phyloP scores from a whole-genome alignment of 2,329 filamentous ascomycete species.

The Kalmusia sp. region DNA sequence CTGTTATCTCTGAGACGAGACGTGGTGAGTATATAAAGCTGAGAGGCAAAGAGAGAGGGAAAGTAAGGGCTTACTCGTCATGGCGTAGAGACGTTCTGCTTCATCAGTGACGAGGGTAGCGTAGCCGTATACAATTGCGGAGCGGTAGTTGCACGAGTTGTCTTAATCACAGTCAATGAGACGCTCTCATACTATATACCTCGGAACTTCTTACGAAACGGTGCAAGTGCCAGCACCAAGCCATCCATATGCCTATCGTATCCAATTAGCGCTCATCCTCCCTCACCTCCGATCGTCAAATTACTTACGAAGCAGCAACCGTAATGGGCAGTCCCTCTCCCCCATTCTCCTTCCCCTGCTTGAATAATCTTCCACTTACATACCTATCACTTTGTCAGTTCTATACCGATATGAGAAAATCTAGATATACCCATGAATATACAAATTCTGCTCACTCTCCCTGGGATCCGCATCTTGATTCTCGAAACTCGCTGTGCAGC shows the following conservation, averaged over 20 bases:
- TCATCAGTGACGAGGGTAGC: slow-evolving; percentile 31
- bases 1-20: slow-evolving; percentile 27
- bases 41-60: not conserved
- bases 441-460: slow-evolving; percentile 30
- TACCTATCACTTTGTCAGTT: not conserved
- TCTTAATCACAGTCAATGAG: slow-evolving; percentile 10
- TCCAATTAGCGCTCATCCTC: not conserved
- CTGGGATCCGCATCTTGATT: slow-evolving; percentile 68
- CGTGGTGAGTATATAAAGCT: not conserved
- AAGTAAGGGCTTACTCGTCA: slow-evolving; percentile 16
- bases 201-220: slow-evolving; percentile 26
- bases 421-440: slow-evolving; percentile 46
- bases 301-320: slow-evolving; percentile 50
- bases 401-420: not conserved
- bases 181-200: no score
- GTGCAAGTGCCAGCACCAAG: slow-evolving; percentile 41
- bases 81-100: slow-evolving; percentile 36
- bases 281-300: not conserved
- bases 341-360: slow-evolving; percentile 20
- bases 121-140: slow-evolving; percentile 37
- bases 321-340: slow-evolving; percentile 42
- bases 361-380: slow-evolving; percentile 66
- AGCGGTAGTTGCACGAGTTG: slow-evolving; percentile 46
- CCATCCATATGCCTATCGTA: slow-evolving; percentile 35
- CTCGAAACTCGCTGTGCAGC: slow-evolving; percentile 46